Percentiles rank a stretch among this genome's conserved stretches.
Conservation (phyloP, 1,284 basidiomycete genomes). For the Heimioporus punctisporus region DNA sequence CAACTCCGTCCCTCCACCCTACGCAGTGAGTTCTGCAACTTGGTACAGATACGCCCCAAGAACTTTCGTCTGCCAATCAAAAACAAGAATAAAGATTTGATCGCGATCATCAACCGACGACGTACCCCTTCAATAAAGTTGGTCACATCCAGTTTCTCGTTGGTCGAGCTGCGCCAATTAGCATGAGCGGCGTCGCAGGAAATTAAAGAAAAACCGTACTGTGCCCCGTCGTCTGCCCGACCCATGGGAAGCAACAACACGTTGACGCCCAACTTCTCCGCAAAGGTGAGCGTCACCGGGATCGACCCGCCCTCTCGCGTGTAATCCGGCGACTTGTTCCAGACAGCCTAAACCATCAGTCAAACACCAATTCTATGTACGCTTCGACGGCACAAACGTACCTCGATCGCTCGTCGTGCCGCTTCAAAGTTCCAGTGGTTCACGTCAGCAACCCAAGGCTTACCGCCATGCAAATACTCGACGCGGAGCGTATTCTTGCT, state of each 20-base stretch:
- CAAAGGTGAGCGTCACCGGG: slow-evolving; percentile 96
- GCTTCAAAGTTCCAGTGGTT: slow-evolving; percentile 98
- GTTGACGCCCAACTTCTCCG: slow-evolving; percentile 83
- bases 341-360: slow-evolving; percentile 57
- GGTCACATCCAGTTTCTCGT: slow-evolving; percentile 94
- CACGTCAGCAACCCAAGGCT: slow-evolving; percentile 87
- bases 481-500: slow-evolving; percentile 79
- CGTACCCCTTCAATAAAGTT: slow-evolving; percentile 93
- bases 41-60: slow-evolving; percentile 88
- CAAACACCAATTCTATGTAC: too few species aligned
- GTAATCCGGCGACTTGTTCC: slow-evolving; percentile 84
- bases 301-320: slow-evolving; percentile 97
- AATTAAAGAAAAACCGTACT: slow-evolving; percentile 49
- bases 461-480: slow-evolving; percentile 81
- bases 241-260: slow-evolving; percentile 94
- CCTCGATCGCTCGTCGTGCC: slow-evolving; percentile 83
- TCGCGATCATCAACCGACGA: neutral
- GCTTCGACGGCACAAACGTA: slow-evolving; percentile 16
- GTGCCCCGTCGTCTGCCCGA: slow-evolving; percentile 91
- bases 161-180: slow-evolving; percentile 68
- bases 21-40: slow-evolving; percentile 44
- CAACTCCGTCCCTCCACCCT: neutral
- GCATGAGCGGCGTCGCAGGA: neutral
- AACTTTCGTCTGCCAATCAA: slow-evolving; percentile 68
- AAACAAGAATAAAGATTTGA: slow-evolving; percentile 3